phyloP scores from a whole-genome alignment of 2,329 filamentous ascomycete genomes.

The Sclerotinia minor region DNA sequence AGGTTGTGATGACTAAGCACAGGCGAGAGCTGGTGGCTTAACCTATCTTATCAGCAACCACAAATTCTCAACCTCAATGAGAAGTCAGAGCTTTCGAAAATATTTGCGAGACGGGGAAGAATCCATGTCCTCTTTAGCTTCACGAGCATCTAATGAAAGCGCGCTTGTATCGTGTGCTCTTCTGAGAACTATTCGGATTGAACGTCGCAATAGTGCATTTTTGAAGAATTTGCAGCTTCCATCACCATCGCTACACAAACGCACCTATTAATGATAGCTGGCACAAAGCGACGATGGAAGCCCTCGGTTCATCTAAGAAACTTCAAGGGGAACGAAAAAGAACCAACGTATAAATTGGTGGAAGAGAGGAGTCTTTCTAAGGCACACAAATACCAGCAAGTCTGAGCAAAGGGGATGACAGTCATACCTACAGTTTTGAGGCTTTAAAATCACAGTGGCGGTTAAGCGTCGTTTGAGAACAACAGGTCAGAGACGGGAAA shows the following conservation, averaged over 20 bases:
- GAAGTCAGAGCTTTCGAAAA: too few species aligned
- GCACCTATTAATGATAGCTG: background rate
- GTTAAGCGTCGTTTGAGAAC: background rate
- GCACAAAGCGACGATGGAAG: background rate
- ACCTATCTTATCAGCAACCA: background rate
- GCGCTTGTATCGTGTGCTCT: fast-evolving
- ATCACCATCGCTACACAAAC: too few species aligned
- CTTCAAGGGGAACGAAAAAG: fast-evolving
- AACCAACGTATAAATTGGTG: background rate
- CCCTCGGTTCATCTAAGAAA: background rate
- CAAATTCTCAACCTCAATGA: background rate
- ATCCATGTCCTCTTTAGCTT: background rate
- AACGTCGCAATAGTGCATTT: too few species aligned
- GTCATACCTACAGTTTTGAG: background rate
- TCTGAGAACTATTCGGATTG: background rate
- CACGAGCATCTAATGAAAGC: background rate
- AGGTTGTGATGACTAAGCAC: background rate
- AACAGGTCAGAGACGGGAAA: too few species aligned
- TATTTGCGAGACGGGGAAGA: background rate
- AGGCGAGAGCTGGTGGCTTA: background rate
- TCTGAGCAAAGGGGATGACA: too few species aligned
- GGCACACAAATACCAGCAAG: background rate
- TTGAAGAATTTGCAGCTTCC: too few species aligned
- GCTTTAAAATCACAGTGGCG: fast-evolving
- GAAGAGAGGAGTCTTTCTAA: background rate